Conservation (phyloP, 352 stramenopile genomes). For the Aphanomyces astaci region DNA sequence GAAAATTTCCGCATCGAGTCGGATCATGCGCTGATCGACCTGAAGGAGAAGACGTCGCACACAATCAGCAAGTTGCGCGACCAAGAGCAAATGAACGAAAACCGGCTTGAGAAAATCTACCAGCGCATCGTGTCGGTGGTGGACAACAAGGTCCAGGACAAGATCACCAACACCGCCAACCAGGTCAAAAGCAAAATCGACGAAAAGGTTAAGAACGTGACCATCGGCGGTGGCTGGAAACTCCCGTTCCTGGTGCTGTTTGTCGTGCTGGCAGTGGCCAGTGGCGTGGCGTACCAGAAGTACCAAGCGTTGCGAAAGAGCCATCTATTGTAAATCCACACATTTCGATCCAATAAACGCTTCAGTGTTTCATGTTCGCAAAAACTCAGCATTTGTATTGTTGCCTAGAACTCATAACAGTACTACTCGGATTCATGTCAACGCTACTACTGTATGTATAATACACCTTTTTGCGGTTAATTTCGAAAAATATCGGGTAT, state of each 20-base stretch:
- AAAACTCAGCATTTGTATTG: background rate
- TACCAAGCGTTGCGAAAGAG: constrained; percentile 83
- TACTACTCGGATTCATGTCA: background rate
- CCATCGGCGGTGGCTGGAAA: constrained; percentile 57
- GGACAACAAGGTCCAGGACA: constrained; percentile 50
- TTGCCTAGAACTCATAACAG: background rate
- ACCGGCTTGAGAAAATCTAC: constrained; percentile 61
- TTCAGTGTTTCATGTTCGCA: too few species aligned
- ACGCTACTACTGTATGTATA: background rate
- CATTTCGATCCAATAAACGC: too few species aligned
- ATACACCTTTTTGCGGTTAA: background rate
- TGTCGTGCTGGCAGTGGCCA: constrained; percentile 40
- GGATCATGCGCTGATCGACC: constrained; percentile 70
- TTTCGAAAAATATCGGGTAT: too few species aligned
- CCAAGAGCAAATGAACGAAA: constrained; percentile 70
- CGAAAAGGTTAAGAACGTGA: constrained; percentile 60
- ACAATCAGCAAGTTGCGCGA: constrained; percentile 65
- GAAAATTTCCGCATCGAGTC: constrained; percentile 71
- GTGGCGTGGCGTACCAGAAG: constrained; percentile 66
- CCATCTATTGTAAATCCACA: constrained; percentile 56
- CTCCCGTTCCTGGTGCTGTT: constrained; percentile 68
- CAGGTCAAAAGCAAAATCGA: constrained; percentile 72
- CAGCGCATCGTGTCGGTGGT: constrained; percentile 51
- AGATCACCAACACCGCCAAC: constrained; percentile 42
- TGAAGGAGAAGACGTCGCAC: constrained; percentile 81